Evolutionary conservation across 2,329 filamentous ascomycete genomes (phyloP), one percentile per base, ranked within the genome.

Genomic region (Nemania serpens): DNA sequence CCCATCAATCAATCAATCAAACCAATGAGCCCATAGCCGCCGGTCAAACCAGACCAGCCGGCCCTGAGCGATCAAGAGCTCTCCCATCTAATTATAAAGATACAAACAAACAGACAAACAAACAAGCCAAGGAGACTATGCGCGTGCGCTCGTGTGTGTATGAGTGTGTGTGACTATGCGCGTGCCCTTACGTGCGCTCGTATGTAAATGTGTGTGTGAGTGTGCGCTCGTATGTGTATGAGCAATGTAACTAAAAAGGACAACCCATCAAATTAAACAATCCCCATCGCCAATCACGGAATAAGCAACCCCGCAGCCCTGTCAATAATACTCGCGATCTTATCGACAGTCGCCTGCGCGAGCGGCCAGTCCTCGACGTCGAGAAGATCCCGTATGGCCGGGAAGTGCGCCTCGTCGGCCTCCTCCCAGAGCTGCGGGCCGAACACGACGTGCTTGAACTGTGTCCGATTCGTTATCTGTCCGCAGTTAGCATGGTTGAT

Each of bases 371-470:
- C 85, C 25, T 84, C 84, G 3, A 81, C 83, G 63, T 90, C 85
- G 42, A 97, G 81, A 9, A 89, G 88, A 70, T 97, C 93, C 58
- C 91, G 84, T 58, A 97, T 90, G n/a, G 88, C 89, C 0, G 94
- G 94, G 77, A 96, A 96, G 63, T 85, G 85, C 0, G 84, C 84
- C 58, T 84, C 84, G 34, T 89, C 84, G 66, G 88, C 84, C 39
- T 84, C 86, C 36, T 88, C 88, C 89, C 91, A 93, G 2, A 86
- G 79, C 70, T 91, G 86, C 0, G 95, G 95, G 1, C 91, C 94
- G 73, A 93, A 96, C 58, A 99, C 79, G 71, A 96, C 84, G 76
- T 97, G 95, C 75, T 96, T 97, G 82, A 93, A 99, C 77, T 98
- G 95, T 5, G 90, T 91, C 66, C 94, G 88, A 69, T 91, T 91